These are phyloP conservation scores for Didymella keratinophila DNA, from an alignment of 2,329 filamentous ascomycete genomes.

Conservation along the genomic window DNA sequence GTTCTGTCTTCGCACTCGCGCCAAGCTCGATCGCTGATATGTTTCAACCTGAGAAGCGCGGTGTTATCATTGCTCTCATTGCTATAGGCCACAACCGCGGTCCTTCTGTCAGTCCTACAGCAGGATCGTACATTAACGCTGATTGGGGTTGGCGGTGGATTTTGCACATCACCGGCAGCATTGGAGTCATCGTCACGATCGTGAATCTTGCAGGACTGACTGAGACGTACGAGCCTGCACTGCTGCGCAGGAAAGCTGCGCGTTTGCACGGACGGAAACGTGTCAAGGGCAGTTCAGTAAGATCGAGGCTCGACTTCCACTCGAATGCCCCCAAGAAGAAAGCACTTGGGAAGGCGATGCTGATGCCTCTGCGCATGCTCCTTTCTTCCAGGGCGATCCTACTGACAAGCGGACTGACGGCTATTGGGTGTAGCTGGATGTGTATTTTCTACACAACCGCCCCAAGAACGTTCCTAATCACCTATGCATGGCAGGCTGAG, in stretches of 20 bases:
- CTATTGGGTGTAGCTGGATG: too few relatives aligned
- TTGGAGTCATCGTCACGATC: not conserved
- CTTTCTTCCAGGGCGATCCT: conserved; percentile 60
- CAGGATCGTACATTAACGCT: conserved; percentile 27
- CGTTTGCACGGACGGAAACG: not conserved
- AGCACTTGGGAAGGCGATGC: not conserved
- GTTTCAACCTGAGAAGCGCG: conserved; percentile 28
- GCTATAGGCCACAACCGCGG: conserved; percentile 29
- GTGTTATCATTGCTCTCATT: conserved; percentile 33
- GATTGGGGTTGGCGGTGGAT: conserved; percentile 30
- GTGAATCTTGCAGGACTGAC: not conserved
- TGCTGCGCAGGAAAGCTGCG: not conserved
- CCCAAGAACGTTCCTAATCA: too few relatives aligned
- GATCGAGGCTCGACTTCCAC: not conserved
- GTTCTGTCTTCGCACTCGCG: conserved; percentile 26
- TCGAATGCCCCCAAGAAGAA: not conserved
- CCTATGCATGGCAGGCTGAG: too few relatives aligned
- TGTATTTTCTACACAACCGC: too few relatives aligned
- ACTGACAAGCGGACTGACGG: conserved; percentile 42
- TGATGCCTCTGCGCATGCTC: conserved; percentile 2
- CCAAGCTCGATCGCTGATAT: conserved; percentile 37
- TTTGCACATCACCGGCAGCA: conserved; percentile 17
- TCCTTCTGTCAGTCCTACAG: conserved; percentile 28
- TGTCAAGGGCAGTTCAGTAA: not conserved
- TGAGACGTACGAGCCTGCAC: not conserved